Base-by-base conservation (phyloP, 2,329 filamentous ascomycete genomes). In the Sordariomycetes sp. region DNA sequence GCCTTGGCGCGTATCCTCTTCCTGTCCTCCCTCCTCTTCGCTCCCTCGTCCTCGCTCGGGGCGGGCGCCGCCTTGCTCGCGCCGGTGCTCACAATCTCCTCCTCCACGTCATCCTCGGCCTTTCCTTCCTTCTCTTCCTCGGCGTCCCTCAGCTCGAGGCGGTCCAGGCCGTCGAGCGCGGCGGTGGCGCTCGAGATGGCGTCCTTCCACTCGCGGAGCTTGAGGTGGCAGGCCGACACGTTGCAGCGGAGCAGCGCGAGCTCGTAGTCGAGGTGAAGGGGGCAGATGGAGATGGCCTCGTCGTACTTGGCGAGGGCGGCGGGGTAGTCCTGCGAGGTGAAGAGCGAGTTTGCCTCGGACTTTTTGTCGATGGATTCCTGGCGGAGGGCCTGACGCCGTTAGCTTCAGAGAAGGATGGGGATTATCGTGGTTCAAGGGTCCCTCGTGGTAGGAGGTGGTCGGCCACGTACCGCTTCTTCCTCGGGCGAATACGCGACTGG, bases 201-300 rank as follows among this genome's bases (percentile, higher is more conserved):
- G 34, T 89, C 85, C 64, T 92, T 90, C 89, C 91, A 97, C 61
- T 93, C 86, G 61, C 85, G 79, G 3, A 95, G 76, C 69, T 95
- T 95, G 58, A 97, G 71, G 65, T 96, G 84, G 68, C 91, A 96
- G 11, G 92, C 93, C 1, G 93, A 82, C 63, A 97, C 87, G 74
- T 97, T 97, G 69, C 88, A 91, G 60, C 87, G 84, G 6, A 97
- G 78, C 11, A 97, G 89, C 28, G 92, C 90, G 61, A 93, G 79
- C 64, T 96, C 90, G 73, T 90, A 96, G 69, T 93, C 85, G 28
- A 96, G 81, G 69, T 96, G 95, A 62, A 83, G 86, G 1, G 93
- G 93, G 66, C 90, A 92, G 8, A 85, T 81, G 14, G 83, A 79
- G 3, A 95, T 77, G 24, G 94, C 92, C 63, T 87, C 83, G 66